phyloP scores from a whole-genome alignment of 805 yeast species.

The Wickerhamiella cacticola region DNA sequence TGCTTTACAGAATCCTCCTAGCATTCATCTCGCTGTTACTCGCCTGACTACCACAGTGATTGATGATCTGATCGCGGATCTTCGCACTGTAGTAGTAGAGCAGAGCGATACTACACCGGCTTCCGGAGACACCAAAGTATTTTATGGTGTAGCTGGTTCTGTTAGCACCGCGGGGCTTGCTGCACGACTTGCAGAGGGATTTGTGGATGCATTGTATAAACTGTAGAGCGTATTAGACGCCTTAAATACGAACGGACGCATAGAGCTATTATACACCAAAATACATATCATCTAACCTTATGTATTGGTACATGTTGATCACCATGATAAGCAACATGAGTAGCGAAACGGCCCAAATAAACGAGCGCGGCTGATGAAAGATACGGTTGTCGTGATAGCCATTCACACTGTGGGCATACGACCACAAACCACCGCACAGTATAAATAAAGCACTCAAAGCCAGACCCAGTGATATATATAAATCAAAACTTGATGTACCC shows the following conservation, averaged over 20 bases:
- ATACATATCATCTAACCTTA: not conserved
- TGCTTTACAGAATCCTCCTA: constrained; percentile 79
- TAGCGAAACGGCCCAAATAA: not conserved
- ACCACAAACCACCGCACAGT: not conserved
- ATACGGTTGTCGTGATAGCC: not conserved
- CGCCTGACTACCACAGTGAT: constrained; percentile 50
- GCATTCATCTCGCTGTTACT: constrained; percentile 84
- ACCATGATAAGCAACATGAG: not conserved
- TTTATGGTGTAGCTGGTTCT: constrained; percentile 94
- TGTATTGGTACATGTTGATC: not conserved
- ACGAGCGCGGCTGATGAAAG: constrained; percentile 3
- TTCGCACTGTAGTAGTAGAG: constrained; percentile 37
- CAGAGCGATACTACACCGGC: constrained; percentile 26
- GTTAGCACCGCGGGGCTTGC: constrained; percentile 74
- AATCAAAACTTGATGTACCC: not conserved
- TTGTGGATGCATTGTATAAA: constrained; percentile 71
- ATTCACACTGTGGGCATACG: constrained; percentile 3
- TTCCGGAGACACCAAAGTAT: constrained; percentile 57
- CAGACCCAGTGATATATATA: not conserved
- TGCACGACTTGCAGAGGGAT: constrained; percentile 63
- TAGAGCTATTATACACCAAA: not conserved
- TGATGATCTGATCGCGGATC: constrained; percentile 45
- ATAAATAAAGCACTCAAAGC: not conserved
- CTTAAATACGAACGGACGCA: too few species aligned
- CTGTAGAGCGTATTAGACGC: constrained; percentile 15